A percentile compares a stretch with the other conserved stretches of the same genome.
Evolutionary conservation across 371 early-diverging fungal genomes (phyloP).

Genomic region (Actinomortierella ambigua): DNA sequence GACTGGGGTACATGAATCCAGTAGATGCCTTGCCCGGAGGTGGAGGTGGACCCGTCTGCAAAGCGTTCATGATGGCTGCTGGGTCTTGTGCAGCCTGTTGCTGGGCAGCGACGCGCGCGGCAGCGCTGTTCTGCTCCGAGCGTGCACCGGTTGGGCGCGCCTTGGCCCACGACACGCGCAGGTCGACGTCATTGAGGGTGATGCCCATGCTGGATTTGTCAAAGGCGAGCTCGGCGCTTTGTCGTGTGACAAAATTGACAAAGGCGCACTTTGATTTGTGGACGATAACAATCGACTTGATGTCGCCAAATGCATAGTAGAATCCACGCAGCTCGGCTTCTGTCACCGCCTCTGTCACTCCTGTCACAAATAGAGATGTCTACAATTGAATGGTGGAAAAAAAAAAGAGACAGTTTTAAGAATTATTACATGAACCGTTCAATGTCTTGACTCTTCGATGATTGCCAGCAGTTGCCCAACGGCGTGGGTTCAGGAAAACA

Average conservation of each 20-base stretch:
- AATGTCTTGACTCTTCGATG: no score
- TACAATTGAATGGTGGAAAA: constrained; percentile 21
- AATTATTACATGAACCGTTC: no score
- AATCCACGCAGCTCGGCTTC: constrained; percentile 74
- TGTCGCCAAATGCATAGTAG: constrained; percentile 86
- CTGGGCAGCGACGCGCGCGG: background rate
- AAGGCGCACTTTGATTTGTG: constrained; percentile 86
- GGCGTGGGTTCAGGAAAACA: background rate
- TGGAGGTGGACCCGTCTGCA: constrained; percentile 46
- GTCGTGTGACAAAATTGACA: constrained; percentile 81
- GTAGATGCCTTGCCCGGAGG: constrained; percentile 40
- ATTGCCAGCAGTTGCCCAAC: no score
- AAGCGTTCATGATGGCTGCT: constrained; percentile 27
- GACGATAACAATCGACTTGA: constrained; percentile 86
- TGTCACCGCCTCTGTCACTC: constrained; percentile 66
- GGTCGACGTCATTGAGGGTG: constrained; percentile 52
- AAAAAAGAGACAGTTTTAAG: background rate
- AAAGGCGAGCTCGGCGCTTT: constrained; percentile 79
- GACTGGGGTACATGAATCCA: constrained; percentile 47
- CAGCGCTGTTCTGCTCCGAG: constrained; percentile 46
- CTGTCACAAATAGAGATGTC: constrained; percentile 83
- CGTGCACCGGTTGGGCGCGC: constrained; percentile 63
- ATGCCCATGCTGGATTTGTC: constrained; percentile 58
- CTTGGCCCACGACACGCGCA: constrained; percentile 68
- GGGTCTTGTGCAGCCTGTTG: constrained; percentile 11